phyloP scores from a whole-genome alignment of 2,329 filamentous ascomycete species.

The Phialophora verrucosa region DNA sequence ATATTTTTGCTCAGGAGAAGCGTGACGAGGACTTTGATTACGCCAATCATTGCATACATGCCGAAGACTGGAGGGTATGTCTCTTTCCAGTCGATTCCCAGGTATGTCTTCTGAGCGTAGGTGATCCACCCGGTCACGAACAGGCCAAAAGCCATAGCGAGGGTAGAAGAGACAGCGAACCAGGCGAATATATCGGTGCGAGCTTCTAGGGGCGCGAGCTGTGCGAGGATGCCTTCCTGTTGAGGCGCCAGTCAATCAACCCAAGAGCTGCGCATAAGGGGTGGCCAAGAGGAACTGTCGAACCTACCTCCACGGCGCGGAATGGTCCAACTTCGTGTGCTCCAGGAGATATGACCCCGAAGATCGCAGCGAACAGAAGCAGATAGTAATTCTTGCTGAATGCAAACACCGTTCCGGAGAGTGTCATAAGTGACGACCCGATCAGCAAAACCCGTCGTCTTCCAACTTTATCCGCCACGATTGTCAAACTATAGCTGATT shows the following conservation, averaged over 20 bases:
- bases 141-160: constrained; percentile 65
- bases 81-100: constrained; percentile 32
- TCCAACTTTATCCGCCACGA: constrained; percentile 65
- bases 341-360: constrained; percentile 65
- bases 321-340: constrained; percentile 72
- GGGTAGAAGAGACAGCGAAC: constrained; percentile 62
- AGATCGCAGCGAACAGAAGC: constrained; percentile 62
- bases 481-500: constrained; percentile 62
- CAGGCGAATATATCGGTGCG: constrained; percentile 68
- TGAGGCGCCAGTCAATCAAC: background rate
- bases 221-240: constrained; percentile 56
- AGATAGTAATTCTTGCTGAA: constrained; percentile 65
- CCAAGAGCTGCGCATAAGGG: background rate
- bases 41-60: constrained; percentile 21
- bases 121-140: constrained; percentile 51
- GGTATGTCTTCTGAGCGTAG: constrained; percentile 46
- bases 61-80: constrained; percentile 25
- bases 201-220: constrained; percentile 62
- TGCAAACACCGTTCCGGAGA: constrained; percentile 61
- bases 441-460: constrained; percentile 60
- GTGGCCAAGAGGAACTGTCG: background rate
- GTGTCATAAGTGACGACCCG: constrained; percentile 63
- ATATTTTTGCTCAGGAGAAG: constrained; percentile 21
- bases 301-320: constrained; percentile 68
- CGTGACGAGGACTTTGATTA: constrained; percentile 22